phyloP scores from a whole-genome alignment of 306 rosid species.

The Malus fusca region DNA sequence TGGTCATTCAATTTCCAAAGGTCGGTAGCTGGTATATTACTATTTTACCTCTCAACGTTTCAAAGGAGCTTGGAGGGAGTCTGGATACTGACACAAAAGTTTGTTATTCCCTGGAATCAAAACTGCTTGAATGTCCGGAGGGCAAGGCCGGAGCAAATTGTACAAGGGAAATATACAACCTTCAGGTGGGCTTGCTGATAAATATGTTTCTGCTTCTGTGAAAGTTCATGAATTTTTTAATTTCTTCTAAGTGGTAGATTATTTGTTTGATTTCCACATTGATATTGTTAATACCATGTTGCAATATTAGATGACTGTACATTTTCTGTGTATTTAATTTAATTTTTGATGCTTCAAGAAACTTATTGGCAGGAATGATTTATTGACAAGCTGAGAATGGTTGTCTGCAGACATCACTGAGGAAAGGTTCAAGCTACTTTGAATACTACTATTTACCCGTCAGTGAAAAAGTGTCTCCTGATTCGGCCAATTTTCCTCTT shows the following conservation, averaged over 20 bases:
- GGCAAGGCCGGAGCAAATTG: constrained; percentile 88
- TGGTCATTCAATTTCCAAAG: constrained; percentile 61
- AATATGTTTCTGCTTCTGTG: constrained; percentile 9
- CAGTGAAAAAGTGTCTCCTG: constrained; percentile 36
- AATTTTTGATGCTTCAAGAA: constrained; percentile 35
- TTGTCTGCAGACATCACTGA: constrained; percentile 76
- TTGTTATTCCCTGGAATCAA: constrained; percentile 70
- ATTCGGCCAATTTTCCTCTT: constrained; percentile 64
- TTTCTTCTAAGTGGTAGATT: neutral
- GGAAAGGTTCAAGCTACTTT: constrained; percentile 51
- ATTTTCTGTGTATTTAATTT: constrained; percentile 16
- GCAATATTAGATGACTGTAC: neutral
- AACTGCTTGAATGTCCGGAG: constrained; percentile 58
- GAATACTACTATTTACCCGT: constrained; percentile 81
- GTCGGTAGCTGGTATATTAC: constrained; percentile 72
- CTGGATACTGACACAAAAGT: constrained; percentile 25
- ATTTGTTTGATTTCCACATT: neutral
- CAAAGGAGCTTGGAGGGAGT: constrained; percentile 40
- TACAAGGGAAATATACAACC: constrained; percentile 50
- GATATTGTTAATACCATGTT: neutral
- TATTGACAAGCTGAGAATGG: constrained; percentile 51
- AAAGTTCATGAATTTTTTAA: constrained; percentile 1
- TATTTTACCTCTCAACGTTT: constrained; percentile 41
- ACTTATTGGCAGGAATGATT: constrained; percentile 27
- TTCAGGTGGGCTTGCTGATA: constrained; percentile 58